Evolutionary conservation across 2,329 filamentous ascomycete species (phyloP).

Genomic region (Pseudogymnoascus sp.): DNA sequence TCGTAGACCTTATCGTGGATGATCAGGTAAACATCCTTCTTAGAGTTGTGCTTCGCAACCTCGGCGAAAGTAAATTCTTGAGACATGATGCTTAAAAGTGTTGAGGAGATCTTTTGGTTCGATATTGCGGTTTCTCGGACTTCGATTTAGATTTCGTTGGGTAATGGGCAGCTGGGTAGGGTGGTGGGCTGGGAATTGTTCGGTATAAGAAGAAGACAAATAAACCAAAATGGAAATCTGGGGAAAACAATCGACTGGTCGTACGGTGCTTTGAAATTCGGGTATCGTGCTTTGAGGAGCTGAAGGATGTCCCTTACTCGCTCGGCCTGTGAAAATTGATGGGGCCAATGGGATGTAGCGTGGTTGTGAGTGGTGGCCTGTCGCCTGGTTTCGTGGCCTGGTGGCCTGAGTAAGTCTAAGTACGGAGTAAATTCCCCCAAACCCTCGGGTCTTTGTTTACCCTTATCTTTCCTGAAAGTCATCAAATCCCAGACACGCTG

Average conservation of each 20-base stretch:
- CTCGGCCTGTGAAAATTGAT: constrained; percentile 7
- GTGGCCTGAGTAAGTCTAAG: background rate
- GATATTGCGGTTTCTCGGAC: background rate
- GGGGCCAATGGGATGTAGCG: background rate
- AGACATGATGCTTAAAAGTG: constrained; percentile 37
- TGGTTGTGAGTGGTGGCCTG: background rate
- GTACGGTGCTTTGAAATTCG: constrained; percentile 8
- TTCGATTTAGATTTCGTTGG: background rate
- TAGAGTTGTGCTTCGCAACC: constrained; percentile 77
- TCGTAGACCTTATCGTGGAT: constrained; percentile 98
- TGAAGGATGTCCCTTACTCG: constrained; percentile 2
- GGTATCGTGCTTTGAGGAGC: constrained; percentile 1
- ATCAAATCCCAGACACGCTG: background rate
- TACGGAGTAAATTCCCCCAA: background rate
- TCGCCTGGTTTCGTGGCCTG: background rate
- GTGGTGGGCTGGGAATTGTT: background rate
- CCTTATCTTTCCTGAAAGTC: background rate
- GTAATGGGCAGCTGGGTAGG: background rate
- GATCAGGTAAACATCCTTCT: constrained; percentile 88
- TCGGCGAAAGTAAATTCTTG: constrained; percentile 68
- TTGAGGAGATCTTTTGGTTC: background rate
- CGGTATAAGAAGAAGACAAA: constrained; percentile 8
- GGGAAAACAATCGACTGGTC: constrained; percentile 8
- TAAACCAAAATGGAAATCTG: constrained; percentile 8
- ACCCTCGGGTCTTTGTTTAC: constrained; percentile 3